These are phyloP conservation scores for Rutidosis leptorrhynchoides DNA, from an alignment of 129 eudicot species.

Conservation along the genomic window DNA sequence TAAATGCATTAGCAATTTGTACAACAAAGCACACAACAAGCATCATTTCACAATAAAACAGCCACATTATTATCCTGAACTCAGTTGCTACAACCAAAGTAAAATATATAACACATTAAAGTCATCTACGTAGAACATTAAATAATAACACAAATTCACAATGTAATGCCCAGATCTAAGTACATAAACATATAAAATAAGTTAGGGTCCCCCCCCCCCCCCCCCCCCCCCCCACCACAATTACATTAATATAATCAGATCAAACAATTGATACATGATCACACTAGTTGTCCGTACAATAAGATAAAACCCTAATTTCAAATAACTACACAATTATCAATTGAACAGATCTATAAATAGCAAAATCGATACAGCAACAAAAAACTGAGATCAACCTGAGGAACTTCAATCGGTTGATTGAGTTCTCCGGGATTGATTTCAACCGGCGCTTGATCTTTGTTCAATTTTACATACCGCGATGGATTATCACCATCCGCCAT, in stretches of 20 bases:
- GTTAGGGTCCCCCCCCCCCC: too few species aligned
- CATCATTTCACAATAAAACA: background rate
- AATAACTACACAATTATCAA: background rate
- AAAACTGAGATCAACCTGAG: conserved; percentile 52
- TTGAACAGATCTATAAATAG: too few species aligned
- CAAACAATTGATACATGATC: background rate
- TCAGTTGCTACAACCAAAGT: background rate
- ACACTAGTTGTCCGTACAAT: background rate
- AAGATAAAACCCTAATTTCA: background rate
- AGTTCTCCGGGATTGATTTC: conserved; percentile 89
- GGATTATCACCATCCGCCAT: conserved; percentile 72
- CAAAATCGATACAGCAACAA: background rate
- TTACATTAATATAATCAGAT: too few species aligned
- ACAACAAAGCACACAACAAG: background rate
- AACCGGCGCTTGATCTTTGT: conserved; percentile 73
- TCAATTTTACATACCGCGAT: conserved; percentile 83
- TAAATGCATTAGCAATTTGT: background rate
- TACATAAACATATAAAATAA: too few species aligned
- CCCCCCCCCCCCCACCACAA: too few species aligned
- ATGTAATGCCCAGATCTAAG: background rate
- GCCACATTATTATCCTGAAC: background rate
- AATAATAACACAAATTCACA: background rate
- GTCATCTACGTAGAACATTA: too few species aligned
- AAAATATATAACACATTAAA: background rate
- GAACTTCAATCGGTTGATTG: conserved; percentile 86